phyloP scores from a whole-genome alignment of 805 yeast genomes.

The Suhomyces xylopsoci region DNA sequence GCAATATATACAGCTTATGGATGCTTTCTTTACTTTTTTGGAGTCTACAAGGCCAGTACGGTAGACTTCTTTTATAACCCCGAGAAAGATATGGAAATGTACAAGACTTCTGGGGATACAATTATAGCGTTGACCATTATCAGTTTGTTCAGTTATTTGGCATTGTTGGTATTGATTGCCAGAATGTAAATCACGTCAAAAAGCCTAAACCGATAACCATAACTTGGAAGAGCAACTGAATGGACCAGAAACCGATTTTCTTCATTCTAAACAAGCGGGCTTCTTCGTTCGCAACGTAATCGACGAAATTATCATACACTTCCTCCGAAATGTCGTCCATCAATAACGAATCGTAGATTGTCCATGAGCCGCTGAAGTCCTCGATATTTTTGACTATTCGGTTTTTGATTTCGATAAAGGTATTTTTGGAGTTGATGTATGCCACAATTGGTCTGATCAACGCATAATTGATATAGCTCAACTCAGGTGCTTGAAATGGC shows the following conservation, averaged over 20 bases:
- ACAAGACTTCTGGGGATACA: constrained; percentile 58
- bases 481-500: constrained; percentile 81
- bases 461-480: constrained; percentile 90
- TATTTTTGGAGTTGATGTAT: constrained; percentile 84
- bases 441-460: constrained; percentile 92
- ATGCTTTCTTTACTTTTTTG: constrained; percentile 35
- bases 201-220: constrained; percentile 81
- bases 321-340: constrained; percentile 90
- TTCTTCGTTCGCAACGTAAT: constrained; percentile 86
- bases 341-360: constrained; percentile 81
- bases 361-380: constrained; percentile 97
- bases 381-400: constrained; percentile 71
- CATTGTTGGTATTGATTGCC: constrained; percentile 49
- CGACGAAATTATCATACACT: constrained; percentile 86
- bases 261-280: constrained; percentile 66
- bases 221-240: constrained; percentile 79
- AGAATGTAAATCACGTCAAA: constrained; percentile 13
- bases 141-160: constrained; percentile 50
- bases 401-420: constrained; percentile 84
- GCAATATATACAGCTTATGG: constrained; percentile 65
- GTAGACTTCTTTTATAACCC: constrained; percentile 39
- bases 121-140: constrained; percentile 51
- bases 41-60: constrained; percentile 33
- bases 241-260: constrained; percentile 90
- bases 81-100: constrained; percentile 39